A percentile compares a stretch with the other conserved stretches of the same genome.
phyloP scores from a whole-genome alignment of 2,329 filamentous ascomycete species.

The Alternaria sp. region DNA sequence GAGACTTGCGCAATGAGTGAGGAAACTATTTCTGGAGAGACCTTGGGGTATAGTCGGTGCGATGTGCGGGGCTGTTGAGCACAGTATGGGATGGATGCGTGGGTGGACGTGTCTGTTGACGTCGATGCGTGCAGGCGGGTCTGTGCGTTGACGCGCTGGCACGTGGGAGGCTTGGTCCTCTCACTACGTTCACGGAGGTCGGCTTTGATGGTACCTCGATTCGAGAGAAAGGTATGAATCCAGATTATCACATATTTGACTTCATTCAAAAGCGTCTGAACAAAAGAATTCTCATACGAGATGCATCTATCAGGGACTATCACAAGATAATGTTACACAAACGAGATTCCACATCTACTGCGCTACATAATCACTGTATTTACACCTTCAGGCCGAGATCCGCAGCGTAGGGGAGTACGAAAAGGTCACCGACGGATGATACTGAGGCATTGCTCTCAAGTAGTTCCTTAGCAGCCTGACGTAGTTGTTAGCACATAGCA shows the following conservation, averaged over 20 bases:
- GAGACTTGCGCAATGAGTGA: neutral
- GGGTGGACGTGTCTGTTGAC: conserved; percentile 1
- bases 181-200: too few species aligned
- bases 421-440: conserved; percentile 88
- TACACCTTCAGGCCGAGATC: conserved; percentile 96
- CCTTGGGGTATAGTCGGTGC: neutral
- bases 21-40: neutral
- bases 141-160: conserved; percentile 13
- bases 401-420: conserved; percentile 88
- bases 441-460: conserved; percentile 89
- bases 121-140: neutral
- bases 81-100: neutral
- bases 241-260: neutral
- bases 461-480: conserved; percentile 83
- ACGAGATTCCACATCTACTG: conserved; percentile 40
- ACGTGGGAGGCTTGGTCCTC: conserved; percentile 11
- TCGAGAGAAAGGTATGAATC: too few species aligned
- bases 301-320: conserved; percentile 50
- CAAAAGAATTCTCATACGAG: conserved; percentile 45
- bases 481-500: conserved; percentile 23
- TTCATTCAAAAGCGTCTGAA: conserved; percentile 11
- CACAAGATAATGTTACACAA: conserved; percentile 52
- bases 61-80: neutral
- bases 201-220: too few species aligned
- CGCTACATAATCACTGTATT: conserved; percentile 51